Evolutionary conservation across 2,329 filamentous ascomycete genomes (phyloP), one percentile per base, ranked within the genome.

Genomic region (Conoideocrella luteorostrata): DNA sequence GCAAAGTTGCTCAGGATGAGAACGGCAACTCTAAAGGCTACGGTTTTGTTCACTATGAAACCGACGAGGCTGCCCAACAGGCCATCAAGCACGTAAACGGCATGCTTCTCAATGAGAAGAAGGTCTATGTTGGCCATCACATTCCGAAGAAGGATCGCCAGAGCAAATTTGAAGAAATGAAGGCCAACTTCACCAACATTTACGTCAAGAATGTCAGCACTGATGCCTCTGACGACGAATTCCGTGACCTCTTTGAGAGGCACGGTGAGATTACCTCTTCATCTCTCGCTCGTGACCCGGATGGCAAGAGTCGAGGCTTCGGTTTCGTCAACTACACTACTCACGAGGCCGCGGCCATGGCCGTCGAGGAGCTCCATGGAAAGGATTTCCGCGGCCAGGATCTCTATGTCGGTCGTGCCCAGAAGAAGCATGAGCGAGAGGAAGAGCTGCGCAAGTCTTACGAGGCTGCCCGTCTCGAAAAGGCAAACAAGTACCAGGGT

Each of bases 121-220:
- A 98, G 81, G 93, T 98, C 53, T 98, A 94, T 59, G 93, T 98
- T 57, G 93, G 93, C 53, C 91, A 96, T 72, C 93, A 98, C 74
- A 97, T 98, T 61, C 90, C 93, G 67, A 97, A 97, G 86, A 97
- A 97, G 80, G 93, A 98, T 65, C 91, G 93, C 60, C 93, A 97
- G 80, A 95, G 88, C 88, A 98, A 98, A 76, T 97, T 97, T 59
- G 93, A 98, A 76, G 93, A 98, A 79, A 98, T 98, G 91, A 98
- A 98, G 84, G 93, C 93, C 69, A 98, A 98, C 79, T 98, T 94
- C 80, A 98, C 93, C 76, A 98, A 98, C 69, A 84, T 98, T 70
- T 98, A 98, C 74, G 88, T 98, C 75, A 98, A 98, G 84, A 98
- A 98, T 75, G 85, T 98, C 57, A 80, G 83, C 59, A 61, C 72